Evolutionary conservation across 108 stramenopile genomes (phyloP), one percentile per base, ranked within the genome.

Genomic region (Schizochytrium sp.): DNA sequence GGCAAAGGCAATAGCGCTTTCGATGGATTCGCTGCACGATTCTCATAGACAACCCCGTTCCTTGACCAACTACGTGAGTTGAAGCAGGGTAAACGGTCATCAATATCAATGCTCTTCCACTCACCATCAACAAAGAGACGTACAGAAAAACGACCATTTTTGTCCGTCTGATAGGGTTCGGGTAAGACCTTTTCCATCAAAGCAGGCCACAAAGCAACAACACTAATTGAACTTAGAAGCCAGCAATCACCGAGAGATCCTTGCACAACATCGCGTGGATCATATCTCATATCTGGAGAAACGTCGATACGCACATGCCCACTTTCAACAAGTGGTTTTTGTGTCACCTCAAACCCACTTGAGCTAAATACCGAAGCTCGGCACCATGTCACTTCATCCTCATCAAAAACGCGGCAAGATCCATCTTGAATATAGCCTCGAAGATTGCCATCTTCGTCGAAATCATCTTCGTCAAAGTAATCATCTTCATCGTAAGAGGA

Each of bases 231-330:
- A 53, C 76, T 83, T 53, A 83, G 53, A 7, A 83, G 3, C 76
- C 76, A 83, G 76, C 76, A 83, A 3, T 83, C 76, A 13, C 76
- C 76, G 17, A 83, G 50, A 55, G 50, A 47, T 47, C 76, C 76
- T 28, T 83, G 76, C 12, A 83, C 53, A 55, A 83, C 53, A 10
- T 83, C 76, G 12, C 0, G 8, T 10, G 50, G 50, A 47, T 83
- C 3, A 40, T 19, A 83, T 17, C 59, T n/a, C 19, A 60, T 69
- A 69, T 44, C 1, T 28, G 64, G 3, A 38, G 5, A 15, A 60
- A 17, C 19, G 59, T 17, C 59, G 17, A n/a, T 60, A n/a, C 59
- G 59, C 1, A 17, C 1, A 60, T 17, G 59, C 28, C 59, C 59
- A 17, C 59, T 28, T 28, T 28, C 28, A 28, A 28, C 28, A 28